Conservation (phyloP, 106 monocot species). For the Apostasia ramifera region DNA sequence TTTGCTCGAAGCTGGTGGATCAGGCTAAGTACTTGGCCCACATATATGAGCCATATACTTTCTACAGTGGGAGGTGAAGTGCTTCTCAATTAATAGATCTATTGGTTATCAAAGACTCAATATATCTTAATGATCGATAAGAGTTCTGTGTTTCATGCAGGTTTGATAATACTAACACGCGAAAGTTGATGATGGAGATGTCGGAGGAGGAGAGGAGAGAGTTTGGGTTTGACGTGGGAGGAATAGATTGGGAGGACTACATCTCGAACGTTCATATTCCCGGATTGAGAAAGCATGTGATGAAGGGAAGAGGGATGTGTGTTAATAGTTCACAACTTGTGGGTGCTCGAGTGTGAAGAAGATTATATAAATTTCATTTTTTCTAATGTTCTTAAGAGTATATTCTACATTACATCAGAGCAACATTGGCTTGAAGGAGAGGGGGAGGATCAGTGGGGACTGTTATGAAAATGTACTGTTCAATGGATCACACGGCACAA, state of each 20-base stretch:
- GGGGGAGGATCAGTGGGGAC: too few relatives aligned
- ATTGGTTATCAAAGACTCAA: neutral
- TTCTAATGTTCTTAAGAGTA: neutral
- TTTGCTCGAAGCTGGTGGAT: constrained; percentile 52
- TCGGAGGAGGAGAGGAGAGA: constrained; percentile 57
- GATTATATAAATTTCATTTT: neutral
- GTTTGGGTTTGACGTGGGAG: constrained; percentile 62
- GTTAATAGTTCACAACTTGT: constrained; percentile 8
- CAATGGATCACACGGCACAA: too few relatives aligned
- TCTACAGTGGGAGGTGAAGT: constrained; percentile 72
- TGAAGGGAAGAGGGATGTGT: constrained; percentile 71
- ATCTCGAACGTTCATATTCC: constrained; percentile 76
- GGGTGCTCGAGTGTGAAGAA: constrained; percentile 12
- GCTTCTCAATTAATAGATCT: neutral
- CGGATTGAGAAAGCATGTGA: constrained; percentile 78
- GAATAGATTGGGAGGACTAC: constrained; percentile 74
- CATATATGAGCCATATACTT: constrained; percentile 84
- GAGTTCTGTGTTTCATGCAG: constrained; percentile 2
- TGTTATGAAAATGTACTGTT: too few relatives aligned
- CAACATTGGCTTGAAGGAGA: too few relatives aligned
- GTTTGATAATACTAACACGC: constrained; percentile 39
- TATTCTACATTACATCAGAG: too few relatives aligned
- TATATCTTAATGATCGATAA: neutral
- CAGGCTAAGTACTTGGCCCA: constrained; percentile 62
- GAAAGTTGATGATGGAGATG: constrained; percentile 57